Evolutionary conservation across 129 eudicot genomes (phyloP), one percentile per base, ranked within the genome.

Genomic region (Solidago caesia): DNA sequence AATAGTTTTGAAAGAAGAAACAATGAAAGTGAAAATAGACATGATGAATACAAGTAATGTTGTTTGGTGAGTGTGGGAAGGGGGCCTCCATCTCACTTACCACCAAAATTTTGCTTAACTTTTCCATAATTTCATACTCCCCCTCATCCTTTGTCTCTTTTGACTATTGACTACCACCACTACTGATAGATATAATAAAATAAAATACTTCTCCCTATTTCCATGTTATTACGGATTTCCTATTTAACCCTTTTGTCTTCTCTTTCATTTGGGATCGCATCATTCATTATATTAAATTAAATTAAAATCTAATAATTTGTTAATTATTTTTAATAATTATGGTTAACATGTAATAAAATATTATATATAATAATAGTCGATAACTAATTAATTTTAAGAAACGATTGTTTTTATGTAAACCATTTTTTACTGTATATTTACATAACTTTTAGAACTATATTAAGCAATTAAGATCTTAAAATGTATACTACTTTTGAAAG

Each of bases 11-110:
- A 78, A 71, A 44, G 52, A 72, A 67, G 71, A 64, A 73, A 79
- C 72, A 72, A 15, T 42, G 67, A 72, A 72, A 55, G 83, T 79
- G 69, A 27, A 72, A 7, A 72, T 72, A 55, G 83, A 71, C 16
- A 59, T 79, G 69, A 79, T 79, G 73, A 33, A 79, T 71, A 7
- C 51, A 69, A 75, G 77, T 75, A 66, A 70, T 62, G 77, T 75
- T 81, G 70, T 80, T 73, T 59, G 75, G 70, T 80, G 83, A 68
- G 79, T 80, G 77, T 56, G 47, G 49, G n/a, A 75, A 33, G 63
- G 85, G 85, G 85, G 53, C 82, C 82, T 66, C 78, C 77, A 70
- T 60, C 81, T 75, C 85, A 81, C 81, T 75, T 76, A 55, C 75
- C 82, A 77, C 82, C 82, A 77, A 82, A 72, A 67, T 51, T 73